phyloP scores from a whole-genome alignment of 352 stramenopile species.

The Globisporangium uncinulatum region DNA sequence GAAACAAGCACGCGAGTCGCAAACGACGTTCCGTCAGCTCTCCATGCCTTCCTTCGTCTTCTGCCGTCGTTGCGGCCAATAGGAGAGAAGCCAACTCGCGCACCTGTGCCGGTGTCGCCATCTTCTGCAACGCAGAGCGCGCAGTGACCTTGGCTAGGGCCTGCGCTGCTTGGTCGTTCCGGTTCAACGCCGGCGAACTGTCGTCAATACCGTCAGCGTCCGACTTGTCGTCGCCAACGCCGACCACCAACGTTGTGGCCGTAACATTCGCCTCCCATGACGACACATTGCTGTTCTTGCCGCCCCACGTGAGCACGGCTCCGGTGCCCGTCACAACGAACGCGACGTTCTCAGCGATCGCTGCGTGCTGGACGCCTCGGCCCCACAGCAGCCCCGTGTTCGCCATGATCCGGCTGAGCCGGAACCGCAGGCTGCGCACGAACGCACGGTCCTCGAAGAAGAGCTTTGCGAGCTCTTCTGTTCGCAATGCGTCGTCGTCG shows the following conservation, averaged over 20 bases:
- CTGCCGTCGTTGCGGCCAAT: too few relatives aligned
- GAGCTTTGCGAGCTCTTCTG: constrained; percentile 51
- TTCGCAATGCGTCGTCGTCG: constrained; percentile 22
- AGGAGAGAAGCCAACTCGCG: too few relatives aligned
- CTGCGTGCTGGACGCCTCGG: constrained; percentile 65
- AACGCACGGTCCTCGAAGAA: constrained; percentile 69
- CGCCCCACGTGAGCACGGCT: constrained; percentile 89
- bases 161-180: background rate
- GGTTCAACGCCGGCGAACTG: background rate
- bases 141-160: constrained; percentile 29
- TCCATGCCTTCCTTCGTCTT: too few relatives aligned
- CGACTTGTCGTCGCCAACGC: constrained; percentile 14
- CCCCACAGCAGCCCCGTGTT: constrained; percentile 92
- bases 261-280: constrained; percentile 33
- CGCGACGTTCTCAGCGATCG: constrained; percentile 82
- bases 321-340: constrained; percentile 80
- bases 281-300: constrained; percentile 34
- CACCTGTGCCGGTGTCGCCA: constrained; percentile 37
- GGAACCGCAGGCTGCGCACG: constrained; percentile 61
- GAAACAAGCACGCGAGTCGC: background rate
- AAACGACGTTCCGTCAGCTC: background rate
- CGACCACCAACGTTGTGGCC: background rate
- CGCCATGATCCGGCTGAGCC: constrained; percentile 59
- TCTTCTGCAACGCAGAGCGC: constrained; percentile 48
- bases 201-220: background rate